These are phyloP conservation scores for Drosera spatulata DNA, from an alignment of 179 eudicot species.

Conservation along the genomic window DNA sequence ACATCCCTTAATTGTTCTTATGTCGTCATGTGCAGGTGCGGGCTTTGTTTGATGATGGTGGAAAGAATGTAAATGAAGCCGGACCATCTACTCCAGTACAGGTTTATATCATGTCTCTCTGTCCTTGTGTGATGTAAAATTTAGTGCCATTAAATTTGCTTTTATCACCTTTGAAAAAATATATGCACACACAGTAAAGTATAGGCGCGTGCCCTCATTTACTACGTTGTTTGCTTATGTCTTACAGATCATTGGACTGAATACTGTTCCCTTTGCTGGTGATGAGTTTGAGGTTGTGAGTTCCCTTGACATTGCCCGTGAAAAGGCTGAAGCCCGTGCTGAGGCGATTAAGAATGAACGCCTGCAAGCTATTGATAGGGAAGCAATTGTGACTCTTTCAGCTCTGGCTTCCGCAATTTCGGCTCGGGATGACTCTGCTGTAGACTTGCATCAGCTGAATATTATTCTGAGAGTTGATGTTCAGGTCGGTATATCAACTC, in stretches of 20 bases:
- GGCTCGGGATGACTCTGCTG: conserved; percentile 49
- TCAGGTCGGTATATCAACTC: conserved; percentile 39
- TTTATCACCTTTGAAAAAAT: not conserved
- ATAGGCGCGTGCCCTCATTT: not conserved
- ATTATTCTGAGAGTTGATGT: conserved; percentile 83
- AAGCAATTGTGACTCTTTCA: conserved; percentile 77
- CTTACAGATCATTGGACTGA: conserved; percentile 73
- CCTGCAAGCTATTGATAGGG: conserved; percentile 79
- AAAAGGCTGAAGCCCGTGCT: conserved; percentile 60
- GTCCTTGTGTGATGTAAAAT: too few relatives aligned
- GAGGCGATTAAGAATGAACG: conserved; percentile 55
- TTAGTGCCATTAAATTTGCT: too few relatives aligned
- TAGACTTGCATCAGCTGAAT: conserved; percentile 87
- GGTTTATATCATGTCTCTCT: conserved; percentile 23
- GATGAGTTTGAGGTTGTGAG: conserved; percentile 88
- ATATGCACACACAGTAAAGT: not conserved
- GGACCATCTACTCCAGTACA: conserved; percentile 92
- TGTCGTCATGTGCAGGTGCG: conserved; percentile 44
- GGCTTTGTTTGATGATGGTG: conserved; percentile 88
- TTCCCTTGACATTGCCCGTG: conserved; percentile 82
- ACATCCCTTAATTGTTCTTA: not conserved
- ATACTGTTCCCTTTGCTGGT: conserved; percentile 87
- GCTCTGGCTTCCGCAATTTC: conserved; percentile 87
- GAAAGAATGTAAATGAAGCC: conserved; percentile 76
- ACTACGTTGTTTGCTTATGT: not conserved